Conservation (phyloP, 2,329 filamentous ascomycete genomes). For the Pestalotiopsis sp. region DNA sequence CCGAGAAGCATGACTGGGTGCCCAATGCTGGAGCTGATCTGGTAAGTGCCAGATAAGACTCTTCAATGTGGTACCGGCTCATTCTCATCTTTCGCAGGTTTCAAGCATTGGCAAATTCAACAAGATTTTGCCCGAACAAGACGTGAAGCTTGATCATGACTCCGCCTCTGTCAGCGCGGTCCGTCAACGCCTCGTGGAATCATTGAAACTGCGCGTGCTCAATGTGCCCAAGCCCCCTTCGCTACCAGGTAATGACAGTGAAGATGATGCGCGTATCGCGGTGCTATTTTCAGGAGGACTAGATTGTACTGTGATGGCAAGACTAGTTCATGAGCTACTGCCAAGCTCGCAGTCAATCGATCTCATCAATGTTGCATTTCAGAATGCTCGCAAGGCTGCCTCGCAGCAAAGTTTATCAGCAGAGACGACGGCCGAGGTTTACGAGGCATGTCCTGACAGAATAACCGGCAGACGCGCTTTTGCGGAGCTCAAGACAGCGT, state of each 20-base stretch:
- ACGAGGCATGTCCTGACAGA: conserved; percentile 88
- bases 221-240: conserved; percentile 64
- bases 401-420: conserved; percentile 45
- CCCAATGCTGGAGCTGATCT: conserved; percentile 37
- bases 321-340: conserved; percentile 77
- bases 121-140: conserved; percentile 38
- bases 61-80: conserved; percentile 33
- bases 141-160: conserved; percentile 34
- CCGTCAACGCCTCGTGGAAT: conserved; percentile 57
- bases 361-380: conserved; percentile 93
- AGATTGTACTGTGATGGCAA: conserved; percentile 87
- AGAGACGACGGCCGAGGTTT: conserved; percentile 46
- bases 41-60: conserved; percentile 42
- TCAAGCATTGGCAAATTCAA: conserved; percentile 60
- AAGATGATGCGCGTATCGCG: conserved; percentile 62
- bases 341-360: conserved; percentile 74
- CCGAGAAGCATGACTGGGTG: conserved; percentile 37
- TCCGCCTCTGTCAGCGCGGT: conserved; percentile 58
- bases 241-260: conserved; percentile 22
- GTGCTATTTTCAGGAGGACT: conserved; percentile 93
- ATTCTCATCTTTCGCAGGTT: conserved; percentile 50
- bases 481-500: conserved; percentile 71
- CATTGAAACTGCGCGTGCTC: conserved; percentile 66
- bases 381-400: conserved; percentile 79
- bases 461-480: conserved; percentile 82